Evolutionary conservation across 2,329 filamentous ascomycete genomes (phyloP).

Genomic region (Verticillium nubilum): DNA sequence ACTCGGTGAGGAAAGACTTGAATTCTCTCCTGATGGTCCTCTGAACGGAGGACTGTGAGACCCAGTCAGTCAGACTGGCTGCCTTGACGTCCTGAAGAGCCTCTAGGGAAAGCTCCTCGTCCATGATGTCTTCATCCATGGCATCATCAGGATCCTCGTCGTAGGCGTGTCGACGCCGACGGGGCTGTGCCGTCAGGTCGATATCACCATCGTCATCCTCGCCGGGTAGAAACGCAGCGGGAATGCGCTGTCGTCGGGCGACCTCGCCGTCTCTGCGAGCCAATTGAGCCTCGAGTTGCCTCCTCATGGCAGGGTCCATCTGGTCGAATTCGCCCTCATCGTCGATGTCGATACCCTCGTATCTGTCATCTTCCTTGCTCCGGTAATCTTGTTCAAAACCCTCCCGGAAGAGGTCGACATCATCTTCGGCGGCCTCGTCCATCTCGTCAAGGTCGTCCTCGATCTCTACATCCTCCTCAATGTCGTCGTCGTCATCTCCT

Average conservation of each 20-base stretch:
- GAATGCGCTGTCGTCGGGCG: slow-evolving; percentile 59
- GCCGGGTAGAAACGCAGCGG: slow-evolving; percentile 68
- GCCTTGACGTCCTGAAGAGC: slow-evolving; percentile 91
- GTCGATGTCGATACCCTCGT: slow-evolving; percentile 68
- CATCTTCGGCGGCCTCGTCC: slow-evolving; percentile 77
- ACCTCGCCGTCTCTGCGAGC: slow-evolving; percentile 70
- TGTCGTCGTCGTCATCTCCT: slow-evolving; percentile 65
- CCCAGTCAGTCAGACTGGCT: slow-evolving; percentile 90
- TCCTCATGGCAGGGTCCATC: slow-evolving; percentile 60
- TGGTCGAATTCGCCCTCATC: slow-evolving; percentile 71
- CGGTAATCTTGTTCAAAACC: slow-evolving; percentile 69
- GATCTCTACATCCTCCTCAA: slow-evolving; percentile 65
- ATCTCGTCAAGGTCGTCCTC: slow-evolving; percentile 72
- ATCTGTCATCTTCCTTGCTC: slow-evolving; percentile 60
- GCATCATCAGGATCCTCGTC: slow-evolving; percentile 92
- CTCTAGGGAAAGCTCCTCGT: slow-evolving; percentile 89
- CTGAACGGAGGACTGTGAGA: slow-evolving; percentile 83
- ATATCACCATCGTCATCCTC: slow-evolving; percentile 82
- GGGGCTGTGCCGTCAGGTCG: slow-evolving; percentile 79
- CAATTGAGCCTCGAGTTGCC: slow-evolving; percentile 67
- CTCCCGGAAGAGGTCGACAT: slow-evolving; percentile 71
- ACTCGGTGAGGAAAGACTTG: slow-evolving; percentile 94
- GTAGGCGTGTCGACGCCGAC: slow-evolving; percentile 81
- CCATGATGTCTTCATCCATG: slow-evolving; percentile 90
- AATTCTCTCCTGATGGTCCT: slow-evolving; percentile 94